A percentile compares a stretch with the other conserved stretches of the same genome.
Conservation (phyloP, 495 filamentous ascomycete species). For the Hyaloscypha hepaticicola region DNA sequence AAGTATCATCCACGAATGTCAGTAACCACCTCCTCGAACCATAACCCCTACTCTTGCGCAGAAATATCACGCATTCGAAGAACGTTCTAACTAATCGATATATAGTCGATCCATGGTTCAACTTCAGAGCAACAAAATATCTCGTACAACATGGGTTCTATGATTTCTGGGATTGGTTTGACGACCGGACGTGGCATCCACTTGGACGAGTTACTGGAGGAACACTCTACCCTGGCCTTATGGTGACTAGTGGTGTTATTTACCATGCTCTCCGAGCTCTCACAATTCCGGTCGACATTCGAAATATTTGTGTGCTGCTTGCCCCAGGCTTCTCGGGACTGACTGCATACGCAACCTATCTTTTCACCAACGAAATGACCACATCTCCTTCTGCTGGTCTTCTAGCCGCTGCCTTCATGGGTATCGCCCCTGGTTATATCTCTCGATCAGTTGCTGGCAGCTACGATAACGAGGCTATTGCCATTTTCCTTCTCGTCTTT, state of each 20-base stretch:
- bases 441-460: constrained; percentile 96
- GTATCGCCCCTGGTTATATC: constrained; percentile 96
- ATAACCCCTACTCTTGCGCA: constrained; percentile 9
- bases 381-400: constrained; percentile 90
- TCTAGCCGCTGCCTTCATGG: constrained; percentile 94
- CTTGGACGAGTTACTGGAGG: constrained; percentile 98
- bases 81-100: constrained; percentile 32
- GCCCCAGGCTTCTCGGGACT: constrained; percentile 95
- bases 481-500: constrained; percentile 97
- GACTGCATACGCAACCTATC: constrained; percentile 90
- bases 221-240: constrained; percentile 96
- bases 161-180: constrained; percentile 99
- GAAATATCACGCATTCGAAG: constrained; percentile 9
- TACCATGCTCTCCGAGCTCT: constrained; percentile 92
- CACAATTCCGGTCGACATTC: constrained; percentile 94
- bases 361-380: constrained; percentile 95
- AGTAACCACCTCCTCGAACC: constrained; percentile 39
- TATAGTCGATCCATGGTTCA: constrained; percentile 99
- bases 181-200: constrained; percentile 99
- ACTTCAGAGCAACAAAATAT: constrained; percentile 98
- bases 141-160: constrained; percentile 96
- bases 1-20: constrained; percentile 99
- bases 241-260: constrained; percentile 98
- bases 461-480: constrained; percentile 99
- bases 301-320: constrained; percentile 96